These are phyloP conservation scores for Erigeron canadensis DNA, from an alignment of 129 eudicot genomes.

Conservation along the genomic window DNA sequence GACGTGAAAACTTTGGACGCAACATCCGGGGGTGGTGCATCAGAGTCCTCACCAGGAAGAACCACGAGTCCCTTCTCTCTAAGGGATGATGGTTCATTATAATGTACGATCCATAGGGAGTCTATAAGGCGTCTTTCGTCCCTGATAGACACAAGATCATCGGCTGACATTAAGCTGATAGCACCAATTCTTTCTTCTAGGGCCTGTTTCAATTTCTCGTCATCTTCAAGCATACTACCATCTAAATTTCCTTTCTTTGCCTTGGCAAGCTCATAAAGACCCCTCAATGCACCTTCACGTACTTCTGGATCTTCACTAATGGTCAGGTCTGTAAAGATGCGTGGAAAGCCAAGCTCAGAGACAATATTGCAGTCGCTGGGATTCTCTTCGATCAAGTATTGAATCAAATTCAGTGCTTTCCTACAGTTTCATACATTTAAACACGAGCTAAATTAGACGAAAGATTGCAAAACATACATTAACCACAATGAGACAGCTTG, in stretches of 20 bases:
- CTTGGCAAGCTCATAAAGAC: constrained; percentile 67
- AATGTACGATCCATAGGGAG: constrained; percentile 60
- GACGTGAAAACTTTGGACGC: constrained; percentile 75
- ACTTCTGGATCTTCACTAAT: constrained; percentile 72
- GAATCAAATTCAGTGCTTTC: constrained; percentile 83
- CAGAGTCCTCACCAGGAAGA: constrained; percentile 69
- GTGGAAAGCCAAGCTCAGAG: constrained; percentile 75
- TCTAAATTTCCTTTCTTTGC: constrained; percentile 29
- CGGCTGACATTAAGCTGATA: constrained; percentile 70
- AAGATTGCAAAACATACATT: neutral
- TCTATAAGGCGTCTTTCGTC: constrained; percentile 87
- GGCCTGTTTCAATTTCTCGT: constrained; percentile 62
- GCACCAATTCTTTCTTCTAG: constrained; percentile 65
- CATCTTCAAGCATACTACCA: constrained; percentile 37
- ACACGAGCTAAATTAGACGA: neutral
- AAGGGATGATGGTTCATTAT: constrained; percentile 74
- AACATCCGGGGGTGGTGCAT: constrained; percentile 69
- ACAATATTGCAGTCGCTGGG: constrained; percentile 54
- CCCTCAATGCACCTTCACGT: constrained; percentile 72
- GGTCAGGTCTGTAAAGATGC: constrained; percentile 71
- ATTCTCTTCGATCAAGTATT: constrained; percentile 66
- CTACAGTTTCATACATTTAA: constrained; percentile 39
- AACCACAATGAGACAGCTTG: neutral
- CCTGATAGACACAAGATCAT: constrained; percentile 66
- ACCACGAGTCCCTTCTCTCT: constrained; percentile 79